phyloP scores from a whole-genome alignment of 345 rosid genomes.

The Bruguiera parviflora region DNA sequence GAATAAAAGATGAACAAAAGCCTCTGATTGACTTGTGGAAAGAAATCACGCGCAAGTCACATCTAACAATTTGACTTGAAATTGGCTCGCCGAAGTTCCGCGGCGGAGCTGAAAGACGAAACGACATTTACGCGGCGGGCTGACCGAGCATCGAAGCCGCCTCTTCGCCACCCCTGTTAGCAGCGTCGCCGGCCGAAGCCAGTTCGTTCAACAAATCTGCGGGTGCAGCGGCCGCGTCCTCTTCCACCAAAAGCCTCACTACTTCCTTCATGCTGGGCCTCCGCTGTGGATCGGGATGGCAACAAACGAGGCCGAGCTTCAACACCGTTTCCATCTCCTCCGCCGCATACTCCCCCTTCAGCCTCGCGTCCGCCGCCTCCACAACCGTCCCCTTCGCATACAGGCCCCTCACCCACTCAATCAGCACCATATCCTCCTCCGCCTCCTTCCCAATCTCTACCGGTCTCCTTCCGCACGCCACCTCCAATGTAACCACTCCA shows the following conservation, averaged over 20 bases:
- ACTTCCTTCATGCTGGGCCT: constrained; percentile 77
- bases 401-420: constrained; percentile 69
- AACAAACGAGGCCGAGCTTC: constrained; percentile 84
- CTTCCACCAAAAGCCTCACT: constrained; percentile 48
- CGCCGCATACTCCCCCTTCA: constrained; percentile 39
- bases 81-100: too few relatives aligned
- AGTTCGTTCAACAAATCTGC: constrained; percentile 36
- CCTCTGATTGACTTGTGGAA: too few relatives aligned
- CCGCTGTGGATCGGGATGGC: constrained; percentile 64
- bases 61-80: too few relatives aligned
- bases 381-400: constrained; percentile 45
- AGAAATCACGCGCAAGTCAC: too few relatives aligned
- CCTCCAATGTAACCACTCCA: constrained; percentile 84
- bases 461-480: constrained; percentile 73
- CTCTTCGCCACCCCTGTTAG: background rate
- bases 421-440: constrained; percentile 55
- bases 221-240: constrained; percentile 37
- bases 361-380: constrained; percentile 58
- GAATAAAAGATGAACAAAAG: too few relatives aligned
- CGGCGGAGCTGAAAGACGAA: background rate
- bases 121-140: constrained; percentile 16
- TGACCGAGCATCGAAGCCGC: constrained; percentile 2
- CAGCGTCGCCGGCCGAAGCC: constrained; percentile 21
- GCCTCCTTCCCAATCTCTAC: constrained; percentile 41
- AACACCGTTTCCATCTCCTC: constrained; percentile 63